phyloP scores from a whole-genome alignment of 805 yeast species.

The Helenozyma baotianmanensis region DNA sequence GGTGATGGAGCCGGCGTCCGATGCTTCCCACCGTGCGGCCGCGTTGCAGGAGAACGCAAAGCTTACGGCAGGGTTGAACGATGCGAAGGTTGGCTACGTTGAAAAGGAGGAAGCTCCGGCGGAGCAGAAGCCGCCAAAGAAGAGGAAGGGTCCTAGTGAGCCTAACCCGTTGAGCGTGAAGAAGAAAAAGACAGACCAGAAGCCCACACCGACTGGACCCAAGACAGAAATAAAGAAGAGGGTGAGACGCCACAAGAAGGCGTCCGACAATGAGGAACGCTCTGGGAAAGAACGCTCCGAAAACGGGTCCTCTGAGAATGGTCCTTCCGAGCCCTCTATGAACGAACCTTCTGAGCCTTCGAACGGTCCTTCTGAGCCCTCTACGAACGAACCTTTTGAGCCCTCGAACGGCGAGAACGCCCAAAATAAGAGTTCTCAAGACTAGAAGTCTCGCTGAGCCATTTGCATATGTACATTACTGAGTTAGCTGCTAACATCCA shows the following conservation, averaged over 20 bases:
- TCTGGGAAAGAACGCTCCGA: too few species aligned
- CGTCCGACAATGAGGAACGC: constrained; percentile 3
- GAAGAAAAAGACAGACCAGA: constrained; percentile 59
- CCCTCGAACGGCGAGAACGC: too few species aligned
- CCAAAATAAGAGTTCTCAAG: too few species aligned
- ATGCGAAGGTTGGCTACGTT: constrained; percentile 45
- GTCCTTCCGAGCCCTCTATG: too few species aligned
- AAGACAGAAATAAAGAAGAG: constrained; percentile 16
- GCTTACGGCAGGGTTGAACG: constrained; percentile 75
- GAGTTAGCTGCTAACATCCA: too few species aligned
- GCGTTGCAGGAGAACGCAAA: constrained; percentile 59
- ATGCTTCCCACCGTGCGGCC: constrained; percentile 47
- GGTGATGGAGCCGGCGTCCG: constrained; percentile 92
- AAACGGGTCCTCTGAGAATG: too few species aligned
- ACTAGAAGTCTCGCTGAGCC: too few species aligned
- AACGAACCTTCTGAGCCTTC: too few species aligned
- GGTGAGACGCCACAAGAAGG: constrained; percentile 12
- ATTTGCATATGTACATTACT: too few species aligned
- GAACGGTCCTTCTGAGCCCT: too few species aligned
- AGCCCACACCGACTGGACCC: constrained; percentile 1
- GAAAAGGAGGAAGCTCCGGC: constrained; percentile 19
- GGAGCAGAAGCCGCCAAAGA: constrained; percentile 30
- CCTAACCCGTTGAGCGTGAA: constrained; percentile 91
- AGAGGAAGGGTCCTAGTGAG: constrained; percentile 67
- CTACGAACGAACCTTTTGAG: too few species aligned